Evolutionary conservation across 495 filamentous ascomycete genomes (phyloP), one percentile per base, ranked within the genome.

Genomic region (Glonium stellatum): DNA sequence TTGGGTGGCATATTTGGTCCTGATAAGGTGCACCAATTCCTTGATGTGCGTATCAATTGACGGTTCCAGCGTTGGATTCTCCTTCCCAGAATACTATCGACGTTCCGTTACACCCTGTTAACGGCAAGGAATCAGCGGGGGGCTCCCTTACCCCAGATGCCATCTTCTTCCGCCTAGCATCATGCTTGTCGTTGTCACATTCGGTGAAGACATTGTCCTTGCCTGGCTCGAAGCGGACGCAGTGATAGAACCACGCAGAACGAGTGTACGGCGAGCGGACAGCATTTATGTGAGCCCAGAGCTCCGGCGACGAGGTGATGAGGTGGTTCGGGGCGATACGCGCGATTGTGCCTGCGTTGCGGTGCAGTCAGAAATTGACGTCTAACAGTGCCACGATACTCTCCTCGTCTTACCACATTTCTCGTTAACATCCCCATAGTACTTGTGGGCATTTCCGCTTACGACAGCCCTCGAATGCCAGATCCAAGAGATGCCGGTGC

Each of bases 381-480:
- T 2, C 9, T 18, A 9, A 23, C 6, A n/a, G 4, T 57, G 18
- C n/a, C 13, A 35, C 8, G 41, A 15, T 34, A 50, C 23, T 6
- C 35, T 37, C 22, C 42, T 35, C 22, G 22, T 55, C 60, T 50
- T 59, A 72, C 72, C 72, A 60, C 72, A 58, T 70, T 73, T 70
- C 53, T 73, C 61, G 47, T 57, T 72, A 35, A 66, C 56, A 27
- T 72, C 63, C 6, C 66, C 68, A 48, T 74, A 74, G 55, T 60
- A 70, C 55, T 53, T 56, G 54, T 74, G 67, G 42, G 68, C 67
- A 56, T 64, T 65, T 3, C 63, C 58, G 15, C 67, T 54, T 22
- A 73, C 59, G 12, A 73, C 64, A 2, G 68, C 72, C 10, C 62
- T 63, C 27, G 69, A 71, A 55, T 73, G 71, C 55, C 64, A 69